phyloP scores from a whole-genome alignment of 1,139 yeast genomes.

The Magnusiomyces fungicola region DNA sequence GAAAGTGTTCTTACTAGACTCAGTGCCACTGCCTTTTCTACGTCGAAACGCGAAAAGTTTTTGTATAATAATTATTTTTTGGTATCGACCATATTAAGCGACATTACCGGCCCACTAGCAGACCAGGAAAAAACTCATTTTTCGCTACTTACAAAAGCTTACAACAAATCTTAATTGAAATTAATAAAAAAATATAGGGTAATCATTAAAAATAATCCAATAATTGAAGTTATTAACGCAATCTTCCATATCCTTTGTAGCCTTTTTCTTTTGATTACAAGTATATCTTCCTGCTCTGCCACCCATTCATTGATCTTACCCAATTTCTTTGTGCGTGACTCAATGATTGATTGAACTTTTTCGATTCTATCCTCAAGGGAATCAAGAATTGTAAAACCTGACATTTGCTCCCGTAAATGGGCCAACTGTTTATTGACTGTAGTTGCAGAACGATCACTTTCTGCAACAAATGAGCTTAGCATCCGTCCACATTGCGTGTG shows the following conservation, averaged over 20 bases:
- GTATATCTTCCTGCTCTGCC: background rate
- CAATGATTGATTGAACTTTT: background rate
- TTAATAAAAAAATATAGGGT: background rate
- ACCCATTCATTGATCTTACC: constrained; percentile 1
- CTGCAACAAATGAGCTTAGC: background rate
- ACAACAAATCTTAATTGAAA: constrained; percentile 20
- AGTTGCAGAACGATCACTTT: background rate
- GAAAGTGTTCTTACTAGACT: constrained; percentile 71
- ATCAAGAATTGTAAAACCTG: constrained; percentile 1
- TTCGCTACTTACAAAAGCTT: constrained; percentile 53
- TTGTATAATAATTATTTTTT: constrained; percentile 63
- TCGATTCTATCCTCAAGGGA: background rate
- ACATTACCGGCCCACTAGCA: constrained; percentile 45
- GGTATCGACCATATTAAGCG: constrained; percentile 34
- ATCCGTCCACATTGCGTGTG: background rate
- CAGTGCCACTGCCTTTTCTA: constrained; percentile 18
- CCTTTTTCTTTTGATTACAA: background rate
- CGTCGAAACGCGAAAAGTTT: constrained; percentile 53
- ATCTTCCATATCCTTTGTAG: constrained; percentile 1
- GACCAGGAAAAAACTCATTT: constrained; percentile 56
- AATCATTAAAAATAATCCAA: background rate
- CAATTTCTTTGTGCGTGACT: background rate
- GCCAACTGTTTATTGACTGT: background rate
- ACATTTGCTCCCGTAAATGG: constrained; percentile 1
- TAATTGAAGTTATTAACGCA: background rate